Conservation (phyloP, 805 yeast genomes). For the Metschnikowia continentalis region DNA sequence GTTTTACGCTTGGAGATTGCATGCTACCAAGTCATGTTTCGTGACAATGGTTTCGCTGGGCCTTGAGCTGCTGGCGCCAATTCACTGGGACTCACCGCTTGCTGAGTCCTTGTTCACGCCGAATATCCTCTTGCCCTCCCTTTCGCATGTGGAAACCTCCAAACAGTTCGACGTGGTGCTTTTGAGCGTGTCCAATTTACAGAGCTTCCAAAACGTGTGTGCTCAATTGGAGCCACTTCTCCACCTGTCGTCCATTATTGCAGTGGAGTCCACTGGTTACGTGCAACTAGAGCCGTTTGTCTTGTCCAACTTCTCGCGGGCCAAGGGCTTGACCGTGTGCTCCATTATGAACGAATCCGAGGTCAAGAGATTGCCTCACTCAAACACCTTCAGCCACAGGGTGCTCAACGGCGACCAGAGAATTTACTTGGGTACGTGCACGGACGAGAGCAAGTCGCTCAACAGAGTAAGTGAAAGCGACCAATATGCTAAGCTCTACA, state of each 20-base stretch:
- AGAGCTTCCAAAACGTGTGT: slow-evolving; percentile 34
- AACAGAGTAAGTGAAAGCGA: slow-evolving; percentile 11
- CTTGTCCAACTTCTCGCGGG: slow-evolving; percentile 36
- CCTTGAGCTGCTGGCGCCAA: slow-evolving; percentile 15
- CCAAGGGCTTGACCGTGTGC: slow-evolving; percentile 35
- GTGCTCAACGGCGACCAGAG: slow-evolving; percentile 40
- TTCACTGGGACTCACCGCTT: slow-evolving; percentile 19
- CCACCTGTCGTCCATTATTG: slow-evolving; percentile 43
- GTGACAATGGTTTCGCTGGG: slow-evolving; percentile 38
- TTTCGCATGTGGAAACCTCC: slow-evolving; percentile 13
- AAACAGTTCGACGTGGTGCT: slow-evolving; percentile 32
- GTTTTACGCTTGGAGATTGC: slow-evolving; percentile 57
- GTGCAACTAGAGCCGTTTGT: slow-evolving; percentile 71
- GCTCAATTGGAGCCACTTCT: slow-evolving; percentile 23
- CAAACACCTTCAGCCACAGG: slow-evolving; percentile 22
- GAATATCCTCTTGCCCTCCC: slow-evolving; percentile 11
- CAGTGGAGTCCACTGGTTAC: slow-evolving; percentile 68
- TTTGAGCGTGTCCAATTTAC: slow-evolving; percentile 33
- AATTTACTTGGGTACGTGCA: slow-evolving; percentile 37
- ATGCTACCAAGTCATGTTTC: slow-evolving; percentile 36
- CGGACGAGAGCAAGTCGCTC: slow-evolving; percentile 14
- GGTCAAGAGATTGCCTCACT: slow-evolving; percentile 33
- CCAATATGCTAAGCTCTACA: slow-evolving; percentile 18
- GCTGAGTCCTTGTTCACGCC: slow-evolving; percentile 17
- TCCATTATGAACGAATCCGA: slow-evolving; percentile 64